A percentile compares a stretch with the other conserved stretches of the same genome.
These are phyloP conservation scores for Draba incana DNA, from an alignment of 345 rosid species.

Conservation along the genomic window DNA sequence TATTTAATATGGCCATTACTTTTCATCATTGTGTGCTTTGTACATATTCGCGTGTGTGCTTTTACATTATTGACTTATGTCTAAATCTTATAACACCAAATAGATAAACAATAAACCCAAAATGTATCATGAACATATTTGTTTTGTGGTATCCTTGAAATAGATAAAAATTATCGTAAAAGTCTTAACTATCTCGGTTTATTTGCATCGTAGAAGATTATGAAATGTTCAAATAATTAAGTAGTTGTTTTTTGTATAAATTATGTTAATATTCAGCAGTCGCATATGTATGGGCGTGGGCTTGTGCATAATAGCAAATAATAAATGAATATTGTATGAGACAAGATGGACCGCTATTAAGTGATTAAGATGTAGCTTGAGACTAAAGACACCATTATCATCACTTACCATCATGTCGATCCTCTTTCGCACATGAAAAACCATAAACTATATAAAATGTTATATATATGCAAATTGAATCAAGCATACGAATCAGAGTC, in stretches of 20 bases:
- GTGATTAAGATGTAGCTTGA: conserved; percentile 42
- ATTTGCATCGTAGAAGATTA: background rate
- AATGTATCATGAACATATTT: conserved; percentile 4
- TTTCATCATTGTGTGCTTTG: conserved; percentile 36
- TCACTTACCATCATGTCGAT: conserved; percentile 22
- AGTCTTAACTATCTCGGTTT: background rate
- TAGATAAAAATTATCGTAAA: background rate
- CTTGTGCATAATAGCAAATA: conserved; percentile 22
- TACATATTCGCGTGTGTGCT: conserved; percentile 31
- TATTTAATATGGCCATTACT: conserved; percentile 3
- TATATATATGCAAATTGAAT: conserved; percentile 14
- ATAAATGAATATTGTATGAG: conserved; percentile 32
- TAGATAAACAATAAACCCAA: background rate
- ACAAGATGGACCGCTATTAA: conserved; percentile 40
- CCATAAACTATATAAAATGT: background rate
- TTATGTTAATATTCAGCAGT: background rate
- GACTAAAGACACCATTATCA: conserved; percentile 38
- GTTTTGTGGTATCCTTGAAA: background rate
- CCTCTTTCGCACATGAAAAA: conserved; percentile 25
- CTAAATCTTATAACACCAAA: conserved; percentile 17
- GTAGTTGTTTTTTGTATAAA: too few species aligned
- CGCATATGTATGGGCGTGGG: conserved; percentile 28
- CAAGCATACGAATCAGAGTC: conserved; percentile 28
- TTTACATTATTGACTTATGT: conserved; percentile 28
- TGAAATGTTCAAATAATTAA: background rate